Evolutionary conservation across 2,329 filamentous ascomycete genomes (phyloP).

Genomic region (Bipolaris zeicola): DNA sequence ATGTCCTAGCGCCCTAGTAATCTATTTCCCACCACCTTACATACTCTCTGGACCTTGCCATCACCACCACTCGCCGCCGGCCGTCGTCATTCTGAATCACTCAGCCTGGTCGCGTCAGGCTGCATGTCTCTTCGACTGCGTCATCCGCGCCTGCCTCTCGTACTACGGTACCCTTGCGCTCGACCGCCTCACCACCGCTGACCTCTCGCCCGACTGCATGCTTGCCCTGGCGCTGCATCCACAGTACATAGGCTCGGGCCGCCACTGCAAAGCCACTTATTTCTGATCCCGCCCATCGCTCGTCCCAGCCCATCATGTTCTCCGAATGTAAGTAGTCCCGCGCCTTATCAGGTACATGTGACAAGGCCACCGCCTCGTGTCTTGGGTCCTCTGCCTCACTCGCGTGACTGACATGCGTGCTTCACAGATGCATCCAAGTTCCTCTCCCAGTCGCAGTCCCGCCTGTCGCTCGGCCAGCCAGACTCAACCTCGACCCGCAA

Average conservation of each 20-base stretch:
- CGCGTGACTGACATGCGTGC: slow-evolving; percentile 52
- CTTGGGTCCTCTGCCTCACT: slow-evolving; percentile 32
- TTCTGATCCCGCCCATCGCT: slow-evolving; percentile 21
- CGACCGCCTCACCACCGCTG: slow-evolving; percentile 40
- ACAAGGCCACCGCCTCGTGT: slow-evolving; percentile 34
- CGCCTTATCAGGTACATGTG: slow-evolving; percentile 44
- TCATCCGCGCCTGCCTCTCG: slow-evolving; percentile 38
- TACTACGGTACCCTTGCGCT: slow-evolving; percentile 21
- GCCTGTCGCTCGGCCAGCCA: slow-evolving; percentile 71
- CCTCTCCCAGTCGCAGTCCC: slow-evolving; percentile 95
- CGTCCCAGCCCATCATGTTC: slow-evolving; percentile 63
- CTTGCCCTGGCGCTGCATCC: slow-evolving; percentile 27
- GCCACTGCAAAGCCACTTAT: slow-evolving; percentile 24
- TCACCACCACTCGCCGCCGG: not conserved
- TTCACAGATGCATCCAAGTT: slow-evolving; percentile 89
- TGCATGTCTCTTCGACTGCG: slow-evolving; percentile 40
- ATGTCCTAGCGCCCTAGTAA: slow-evolving; percentile 8
- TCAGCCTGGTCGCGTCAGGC: slow-evolving; percentile 18
- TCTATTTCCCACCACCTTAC: slow-evolving; percentile 10
- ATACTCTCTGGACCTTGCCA: not conserved
- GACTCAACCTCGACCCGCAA: slow-evolving; percentile 56
- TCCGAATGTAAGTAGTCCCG: slow-evolving; percentile 77
- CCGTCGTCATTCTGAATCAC: not conserved
- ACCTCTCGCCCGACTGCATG: slow-evolving; percentile 32
- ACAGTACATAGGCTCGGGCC: slow-evolving; percentile 25